Percentiles rank a stretch among this genome's conserved stretches.
Conservation (phyloP, 495 filamentous ascomycete species). For the Neurospora africana region DNA sequence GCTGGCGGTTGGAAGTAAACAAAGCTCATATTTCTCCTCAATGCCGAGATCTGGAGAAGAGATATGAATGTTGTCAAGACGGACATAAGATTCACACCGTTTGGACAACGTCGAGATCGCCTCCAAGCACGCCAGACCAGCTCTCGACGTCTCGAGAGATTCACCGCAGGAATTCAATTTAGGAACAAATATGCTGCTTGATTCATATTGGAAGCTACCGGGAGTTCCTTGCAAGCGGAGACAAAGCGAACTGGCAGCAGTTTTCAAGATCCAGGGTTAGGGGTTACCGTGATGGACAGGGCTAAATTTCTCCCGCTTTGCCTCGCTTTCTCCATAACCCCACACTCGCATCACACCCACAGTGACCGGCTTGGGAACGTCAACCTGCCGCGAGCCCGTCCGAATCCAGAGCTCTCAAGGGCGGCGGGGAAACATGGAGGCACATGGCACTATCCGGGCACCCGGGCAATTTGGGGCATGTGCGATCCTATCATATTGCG, state of each 20-base stretch:
- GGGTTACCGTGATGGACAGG: slow-evolving; percentile 6
- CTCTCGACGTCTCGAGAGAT: background rate
- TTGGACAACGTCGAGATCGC: background rate
- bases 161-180: background rate
- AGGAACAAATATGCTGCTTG: background rate
- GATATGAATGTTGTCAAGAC: background rate
- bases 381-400: slow-evolving; percentile 24
- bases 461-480: background rate
- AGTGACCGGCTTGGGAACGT: slow-evolving; percentile 11
- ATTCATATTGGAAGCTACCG: background rate
- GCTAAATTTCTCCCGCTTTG: slow-evolving; percentile 28
- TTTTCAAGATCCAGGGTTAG: background rate
- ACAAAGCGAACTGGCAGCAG: background rate
- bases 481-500: slow-evolving; percentile 16
- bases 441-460: slow-evolving; percentile 14
- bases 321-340: slow-evolving; percentile 9
- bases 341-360: slow-evolving; percentile 19
- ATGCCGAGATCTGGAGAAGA: background rate
- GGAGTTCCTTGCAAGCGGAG: background rate
- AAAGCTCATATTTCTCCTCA: background rate
- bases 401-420: slow-evolving; percentile 7
- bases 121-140: background rate
- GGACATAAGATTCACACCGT: background rate
- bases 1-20: background rate
- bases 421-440: slow-evolving; percentile 18